These are phyloP conservation scores for Alternaria arbusti DNA, from an alignment of 2,329 filamentous ascomycete genomes.

Conservation along the genomic window DNA sequence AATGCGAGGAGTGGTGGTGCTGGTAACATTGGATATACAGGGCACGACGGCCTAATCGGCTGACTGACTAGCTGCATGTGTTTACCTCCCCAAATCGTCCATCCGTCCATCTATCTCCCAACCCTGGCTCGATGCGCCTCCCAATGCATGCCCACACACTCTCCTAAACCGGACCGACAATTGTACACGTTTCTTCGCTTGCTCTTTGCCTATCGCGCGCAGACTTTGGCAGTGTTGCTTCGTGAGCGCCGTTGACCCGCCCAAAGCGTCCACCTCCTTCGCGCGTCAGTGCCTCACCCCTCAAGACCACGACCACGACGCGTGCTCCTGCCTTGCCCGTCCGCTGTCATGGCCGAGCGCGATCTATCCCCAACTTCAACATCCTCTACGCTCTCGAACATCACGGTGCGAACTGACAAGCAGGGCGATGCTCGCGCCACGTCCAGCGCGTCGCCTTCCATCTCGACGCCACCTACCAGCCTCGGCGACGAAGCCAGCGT, in stretches of 20 bases:
- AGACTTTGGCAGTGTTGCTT: conserved; percentile 44
- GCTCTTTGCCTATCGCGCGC: conserved; percentile 30
- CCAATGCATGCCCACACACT: conserved; percentile 37
- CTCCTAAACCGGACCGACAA: conserved; percentile 24
- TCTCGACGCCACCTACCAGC: conserved; percentile 71
- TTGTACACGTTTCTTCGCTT: conserved; percentile 16
- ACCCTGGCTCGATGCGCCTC: conserved; percentile 19
- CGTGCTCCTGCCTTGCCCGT: conserved; percentile 19
- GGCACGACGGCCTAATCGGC: conserved; percentile 43
- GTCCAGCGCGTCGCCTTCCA: conserved; percentile 61
- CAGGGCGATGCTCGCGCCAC: conserved; percentile 43
- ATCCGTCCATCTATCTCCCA: conserved; percentile 32
- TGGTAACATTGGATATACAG: conserved; percentile 42
- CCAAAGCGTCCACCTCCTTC: conserved; percentile 33
- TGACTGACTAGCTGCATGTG: conserved; percentile 45
- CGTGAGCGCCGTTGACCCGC: conserved; percentile 26
- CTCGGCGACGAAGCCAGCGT: conserved; percentile 68
- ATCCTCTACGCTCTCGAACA: conserved; percentile 52
- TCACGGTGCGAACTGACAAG: conserved; percentile 45
- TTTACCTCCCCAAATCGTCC: conserved; percentile 42
- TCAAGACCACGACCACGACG: conserved; percentile 28
- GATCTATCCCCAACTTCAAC: conserved; percentile 48
- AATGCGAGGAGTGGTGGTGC: conserved; percentile 41
- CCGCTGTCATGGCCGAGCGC: conserved; percentile 41
- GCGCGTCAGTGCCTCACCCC: conserved; percentile 43